Conservation (phyloP, 106 monocot genomes). For the Narthecium ossifragum region DNA sequence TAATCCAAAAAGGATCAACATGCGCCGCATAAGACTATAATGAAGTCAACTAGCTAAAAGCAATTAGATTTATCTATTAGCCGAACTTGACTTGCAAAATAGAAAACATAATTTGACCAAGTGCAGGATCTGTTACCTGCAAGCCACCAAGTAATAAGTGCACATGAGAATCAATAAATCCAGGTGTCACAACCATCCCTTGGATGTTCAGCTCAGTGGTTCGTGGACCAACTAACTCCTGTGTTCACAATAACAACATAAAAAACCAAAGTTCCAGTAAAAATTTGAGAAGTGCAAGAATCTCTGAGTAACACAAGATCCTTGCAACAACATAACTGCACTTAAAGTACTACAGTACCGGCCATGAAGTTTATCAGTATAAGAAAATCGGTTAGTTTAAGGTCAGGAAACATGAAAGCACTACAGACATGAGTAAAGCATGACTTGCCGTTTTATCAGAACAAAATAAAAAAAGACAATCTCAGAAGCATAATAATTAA, state of each 20-base stretch:
- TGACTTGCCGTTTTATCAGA: too few relatives aligned
- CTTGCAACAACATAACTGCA: background rate
- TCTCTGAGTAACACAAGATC: background rate
- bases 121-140: slow-evolving; percentile 38
- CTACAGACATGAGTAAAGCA: too few relatives aligned
- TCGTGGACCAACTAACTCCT: slow-evolving; percentile 52
- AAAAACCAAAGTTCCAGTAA: background rate
- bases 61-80: too few relatives aligned
- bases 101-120: background rate
- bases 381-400: too few relatives aligned
- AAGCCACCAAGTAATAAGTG: slow-evolving; percentile 82
- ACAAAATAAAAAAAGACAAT: too few relatives aligned
- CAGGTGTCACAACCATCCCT: slow-evolving; percentile 75
- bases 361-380: background rate
- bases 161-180: slow-evolving; percentile 91
- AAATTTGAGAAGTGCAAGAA: background rate
- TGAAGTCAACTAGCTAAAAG: too few relatives aligned
- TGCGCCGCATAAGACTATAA: too few relatives aligned
- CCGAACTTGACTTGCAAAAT: too few relatives aligned
- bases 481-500: too few relatives aligned
- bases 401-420: too few relatives aligned
- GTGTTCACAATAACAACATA: slow-evolving; percentile 12
- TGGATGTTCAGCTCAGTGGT: slow-evolving; percentile 55
- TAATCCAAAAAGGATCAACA: too few relatives aligned
- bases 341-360: background rate